Evolutionary conservation across 2,329 filamentous ascomycete genomes (phyloP).

Genomic region (Trichoderma gracile): DNA sequence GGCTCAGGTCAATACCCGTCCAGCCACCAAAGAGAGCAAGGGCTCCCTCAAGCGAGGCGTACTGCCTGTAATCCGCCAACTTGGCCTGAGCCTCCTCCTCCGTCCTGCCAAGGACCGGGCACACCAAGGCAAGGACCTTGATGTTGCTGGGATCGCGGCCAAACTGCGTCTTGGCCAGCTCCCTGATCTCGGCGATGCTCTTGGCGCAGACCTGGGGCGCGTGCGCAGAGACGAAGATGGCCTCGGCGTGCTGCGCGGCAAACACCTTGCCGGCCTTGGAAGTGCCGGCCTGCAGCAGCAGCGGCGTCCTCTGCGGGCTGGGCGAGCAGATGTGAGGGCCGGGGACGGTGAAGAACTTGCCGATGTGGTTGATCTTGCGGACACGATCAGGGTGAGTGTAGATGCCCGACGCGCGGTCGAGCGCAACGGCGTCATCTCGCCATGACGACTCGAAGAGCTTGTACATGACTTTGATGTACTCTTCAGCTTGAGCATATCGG

Average conservation of each 20-base stretch:
- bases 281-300: slow-evolving; percentile 70
- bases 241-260: slow-evolving; percentile 69
- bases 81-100: slow-evolving; percentile 67
- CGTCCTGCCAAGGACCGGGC: slow-evolving; percentile 64
- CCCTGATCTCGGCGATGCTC: slow-evolving; percentile 63
- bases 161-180: slow-evolving; percentile 51
- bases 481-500: slow-evolving; percentile 63
- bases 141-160: slow-evolving; percentile 62
- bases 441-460: slow-evolving; percentile 69
- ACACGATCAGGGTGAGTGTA: slow-evolving; percentile 57
- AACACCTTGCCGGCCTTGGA: slow-evolving; percentile 66
- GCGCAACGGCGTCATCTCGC: slow-evolving; percentile 64
- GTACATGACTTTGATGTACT: slow-evolving; percentile 64
- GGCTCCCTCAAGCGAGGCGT: slow-evolving; percentile 64
- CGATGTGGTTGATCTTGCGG: slow-evolving; percentile 65
- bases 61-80: slow-evolving; percentile 59
- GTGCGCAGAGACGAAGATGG: slow-evolving; percentile 68
- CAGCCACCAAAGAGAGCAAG: slow-evolving; percentile 72
- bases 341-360: slow-evolving; percentile 63
- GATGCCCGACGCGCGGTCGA: slow-evolving; percentile 58
- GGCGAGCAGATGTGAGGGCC: slow-evolving; percentile 68
- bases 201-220: slow-evolving; percentile 61
- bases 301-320: slow-evolving; percentile 65
- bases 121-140: slow-evolving; percentile 68
- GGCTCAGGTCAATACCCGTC: slow-evolving; percentile 60